These are phyloP conservation scores for Patellifolia procumbens DNA, from an alignment of 179 eudicot species.

Conservation along the genomic window DNA sequence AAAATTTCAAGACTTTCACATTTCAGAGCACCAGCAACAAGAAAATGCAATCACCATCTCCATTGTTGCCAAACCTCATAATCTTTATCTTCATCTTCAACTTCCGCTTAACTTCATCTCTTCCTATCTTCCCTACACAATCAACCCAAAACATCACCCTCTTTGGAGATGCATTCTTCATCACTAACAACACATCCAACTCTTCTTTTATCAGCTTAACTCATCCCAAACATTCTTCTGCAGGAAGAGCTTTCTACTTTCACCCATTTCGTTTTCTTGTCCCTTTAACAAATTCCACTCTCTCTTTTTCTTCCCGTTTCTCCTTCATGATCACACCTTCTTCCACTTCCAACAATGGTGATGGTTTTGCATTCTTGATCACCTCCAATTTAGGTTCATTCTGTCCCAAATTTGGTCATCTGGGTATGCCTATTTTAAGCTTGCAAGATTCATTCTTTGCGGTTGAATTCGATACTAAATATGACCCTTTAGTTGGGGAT, in stretches of 20 bases:
- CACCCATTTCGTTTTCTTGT: slow-evolving; percentile 53
- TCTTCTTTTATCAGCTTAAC: slow-evolving; percentile 21
- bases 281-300: slow-evolving; percentile 29
- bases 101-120: neutral
- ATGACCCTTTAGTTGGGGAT: slow-evolving; percentile 42
- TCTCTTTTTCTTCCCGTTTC: slow-evolving; percentile 52
- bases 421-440: slow-evolving; percentile 53
- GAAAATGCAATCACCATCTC: neutral
- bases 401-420: slow-evolving; percentile 27
- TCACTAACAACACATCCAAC: slow-evolving; percentile 14
- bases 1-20: neutral
- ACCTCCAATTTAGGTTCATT: slow-evolving; percentile 34
- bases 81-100: slow-evolving; percentile 14
- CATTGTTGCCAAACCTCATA: neutral
- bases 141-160: slow-evolving; percentile 11
- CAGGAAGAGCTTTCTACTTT: slow-evolving; percentile 51
- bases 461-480: slow-evolving; percentile 64
- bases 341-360: slow-evolving; percentile 49
- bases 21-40: neutral
- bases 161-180: slow-evolving; percentile 29
- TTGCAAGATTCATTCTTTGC: slow-evolving; percentile 50
- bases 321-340: slow-evolving; percentile 48
- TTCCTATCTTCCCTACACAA: neutral
- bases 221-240: slow-evolving; percentile 21
- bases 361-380: slow-evolving; percentile 62